Evolutionary conservation across 2,329 filamentous ascomycete genomes (phyloP).

Genomic region (Achaetomium macrosporum): DNA sequence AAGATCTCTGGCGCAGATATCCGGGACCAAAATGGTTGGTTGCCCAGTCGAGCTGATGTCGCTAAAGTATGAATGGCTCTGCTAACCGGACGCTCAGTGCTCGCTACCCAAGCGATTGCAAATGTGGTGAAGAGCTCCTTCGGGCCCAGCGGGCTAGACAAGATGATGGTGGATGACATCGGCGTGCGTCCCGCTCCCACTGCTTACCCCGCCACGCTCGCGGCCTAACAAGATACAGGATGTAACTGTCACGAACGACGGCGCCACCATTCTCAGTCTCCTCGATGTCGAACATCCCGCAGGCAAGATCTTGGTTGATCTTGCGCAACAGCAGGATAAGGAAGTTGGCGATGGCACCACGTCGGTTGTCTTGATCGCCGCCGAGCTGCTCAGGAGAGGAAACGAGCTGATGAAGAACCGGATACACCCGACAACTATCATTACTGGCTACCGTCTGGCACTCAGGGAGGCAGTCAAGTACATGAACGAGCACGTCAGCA

Average conservation of each 20-base stretch:
- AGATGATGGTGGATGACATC: constrained; percentile 99
- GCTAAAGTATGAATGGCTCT: not conserved
- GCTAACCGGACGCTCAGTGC: constrained; percentile 50
- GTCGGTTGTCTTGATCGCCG: constrained; percentile 93
- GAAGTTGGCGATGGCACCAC: constrained; percentile 98
- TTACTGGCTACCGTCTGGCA: constrained; percentile 93
- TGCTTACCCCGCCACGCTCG: constrained; percentile 6
- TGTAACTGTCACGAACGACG: constrained; percentile 98
- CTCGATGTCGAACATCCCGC: constrained; percentile 97
- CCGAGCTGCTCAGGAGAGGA: constrained; percentile 84
- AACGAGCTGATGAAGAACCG: constrained; percentile 99
- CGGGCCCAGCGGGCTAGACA: constrained; percentile 91
- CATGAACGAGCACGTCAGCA: constrained; percentile 97
- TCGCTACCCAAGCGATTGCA: constrained; percentile 92
- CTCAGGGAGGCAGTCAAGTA: constrained; percentile 96
- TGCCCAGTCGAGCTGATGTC: not conserved
- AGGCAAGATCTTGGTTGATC: constrained; percentile 94
- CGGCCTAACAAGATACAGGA: constrained; percentile 50
- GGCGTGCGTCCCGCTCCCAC: constrained; percentile 53
- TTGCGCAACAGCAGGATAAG: constrained; percentile 98
- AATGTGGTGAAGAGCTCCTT: constrained; percentile 99
- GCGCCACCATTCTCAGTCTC: constrained; percentile 90
- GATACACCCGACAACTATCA: constrained; percentile 99
- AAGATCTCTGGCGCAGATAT: constrained; percentile 98
- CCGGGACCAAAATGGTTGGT: constrained; percentile 84